A percentile compares a stretch with the other conserved stretches of the same genome.
Evolutionary conservation across 176 grass and related monocot genomes (phyloP).

Genomic region (Phyllostachys edulis): DNA sequence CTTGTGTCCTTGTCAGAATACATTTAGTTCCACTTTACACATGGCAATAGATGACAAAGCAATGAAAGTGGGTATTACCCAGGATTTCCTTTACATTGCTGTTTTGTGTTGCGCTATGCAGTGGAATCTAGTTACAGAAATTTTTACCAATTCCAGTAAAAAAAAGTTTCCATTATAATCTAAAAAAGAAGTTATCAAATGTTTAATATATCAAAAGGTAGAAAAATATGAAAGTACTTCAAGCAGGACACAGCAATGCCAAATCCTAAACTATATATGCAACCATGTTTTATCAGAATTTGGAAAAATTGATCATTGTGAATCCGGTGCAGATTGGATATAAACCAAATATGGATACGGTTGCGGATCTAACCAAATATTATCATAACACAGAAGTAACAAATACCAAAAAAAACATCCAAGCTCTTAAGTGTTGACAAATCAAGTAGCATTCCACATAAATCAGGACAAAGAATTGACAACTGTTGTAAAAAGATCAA

Average conservation of each 20-base stretch:
- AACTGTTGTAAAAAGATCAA: neutral
- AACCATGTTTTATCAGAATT: neutral
- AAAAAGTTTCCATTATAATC: neutral
- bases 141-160: neutral
- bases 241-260: neutral
- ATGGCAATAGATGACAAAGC: neutral
- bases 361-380: neutral
- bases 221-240: neutral
- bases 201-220: neutral
- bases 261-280: neutral
- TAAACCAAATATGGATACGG: neutral
- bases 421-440: neutral
- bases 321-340: neutral
- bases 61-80: neutral
- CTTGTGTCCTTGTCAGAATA: neutral
- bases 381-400: neutral
- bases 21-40: neutral
- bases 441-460: neutral
- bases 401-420: neutral
- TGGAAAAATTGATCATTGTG: neutral
- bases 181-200: neutral
- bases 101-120: neutral
- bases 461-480: neutral
- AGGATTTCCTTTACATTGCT: neutral
- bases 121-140: conserved; percentile 6